Evolutionary conservation across 2,329 filamentous ascomycete genomes (phyloP), one percentile per base, ranked within the genome.

Genomic region (Colletotrichum cuscutae): DNA sequence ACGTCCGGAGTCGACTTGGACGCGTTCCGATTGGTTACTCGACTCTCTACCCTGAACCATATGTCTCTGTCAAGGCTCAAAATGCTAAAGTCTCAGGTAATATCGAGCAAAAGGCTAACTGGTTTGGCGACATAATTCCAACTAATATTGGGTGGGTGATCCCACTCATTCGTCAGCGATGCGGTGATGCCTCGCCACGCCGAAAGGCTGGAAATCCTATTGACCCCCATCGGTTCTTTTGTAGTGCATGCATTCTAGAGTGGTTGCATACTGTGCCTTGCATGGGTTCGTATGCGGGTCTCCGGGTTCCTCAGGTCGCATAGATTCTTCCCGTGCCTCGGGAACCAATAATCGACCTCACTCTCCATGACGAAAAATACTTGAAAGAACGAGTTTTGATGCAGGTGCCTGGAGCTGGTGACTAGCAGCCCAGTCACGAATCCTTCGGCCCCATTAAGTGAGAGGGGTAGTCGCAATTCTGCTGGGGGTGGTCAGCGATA

Each of bases 401-500:
- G 15, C 37, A 56, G 58, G 28, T 68, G 46, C 65, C 46, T 68
- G 32, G 22, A 22, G 52, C 61, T 15, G 57, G 22, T 24, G 57
- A 63, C 46, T 15, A 66, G 62, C 9, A 7, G 13, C 30, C 53
- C 42, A 59, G 22, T 35, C 35, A 2, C 11, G 32, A 70, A 70
- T 70, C 67, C 67, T 70, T 70, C 62, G 32, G 54, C 37, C 19
- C 53, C 67, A 65, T 42, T 28, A 30, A 49, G 19, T 5, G 19
- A 22, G 37, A 15, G 42, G 42, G 42, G 42, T 46, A 2, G 42
- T 46, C 42, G 19, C 42, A 0, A 19, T 46, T 46, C 1, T 15
- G 42, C 15, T 46, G 9, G 11, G 61, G 61, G 67, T 70, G 67
- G 67, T 65, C 67, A 70, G 67, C 67, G 54, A 70, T 65, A 65